Base-by-base conservation (phyloP, 345 rosid genomes). In the Pistacia atlantica region DNA sequence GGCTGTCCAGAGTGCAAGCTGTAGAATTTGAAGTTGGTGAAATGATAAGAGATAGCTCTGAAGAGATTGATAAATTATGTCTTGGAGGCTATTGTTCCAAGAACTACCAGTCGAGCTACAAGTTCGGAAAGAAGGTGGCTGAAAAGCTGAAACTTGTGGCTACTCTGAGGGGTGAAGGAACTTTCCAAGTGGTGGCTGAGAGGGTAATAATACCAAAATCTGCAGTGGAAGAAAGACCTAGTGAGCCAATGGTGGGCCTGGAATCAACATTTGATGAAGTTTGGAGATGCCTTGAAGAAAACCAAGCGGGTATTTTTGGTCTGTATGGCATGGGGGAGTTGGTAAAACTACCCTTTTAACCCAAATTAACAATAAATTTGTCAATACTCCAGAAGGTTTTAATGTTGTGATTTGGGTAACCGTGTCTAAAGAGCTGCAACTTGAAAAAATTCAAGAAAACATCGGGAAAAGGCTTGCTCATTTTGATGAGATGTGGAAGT, bases 321-420 rank as follows among this genome's bases (percentile, higher is more conserved):
- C 8, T 76, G 4, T 68, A 66, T 20, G 79, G 79, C 13, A 65
- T 75, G 71, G 78, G 78, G 78, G 78, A 16, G 78, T 75, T 12
- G 78, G 78, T 0, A 76, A 69, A 58, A 76, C 79, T 3, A 76
- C 74, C 38, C 74, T 76, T 11, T 51, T 76, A 16, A 68, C 65
- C 3, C 66, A 68, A 46, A 57, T 68, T 48, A 76, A 76, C 67
- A 76, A 76, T 60, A 13, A 33, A 14, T 60, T 76, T 33, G 18
- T 25, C 35, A 22, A 49, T 5, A 7, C 7, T 0, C 51, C 18
- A 11, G 33, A 20, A 14, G 37, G 7, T 18, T 76, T 67, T 60
- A 74, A 49, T 18, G 13, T 76, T 46, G 79, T 68, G 33, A 72
- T 72, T 46, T 72, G 75, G 75, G 54, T 35, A 6, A 38, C 59